Evolutionary conservation across 441 rosid genomes (phyloP), one percentile per base, ranked within the genome.

Genomic region (Bocquillonia castaneifolia): DNA sequence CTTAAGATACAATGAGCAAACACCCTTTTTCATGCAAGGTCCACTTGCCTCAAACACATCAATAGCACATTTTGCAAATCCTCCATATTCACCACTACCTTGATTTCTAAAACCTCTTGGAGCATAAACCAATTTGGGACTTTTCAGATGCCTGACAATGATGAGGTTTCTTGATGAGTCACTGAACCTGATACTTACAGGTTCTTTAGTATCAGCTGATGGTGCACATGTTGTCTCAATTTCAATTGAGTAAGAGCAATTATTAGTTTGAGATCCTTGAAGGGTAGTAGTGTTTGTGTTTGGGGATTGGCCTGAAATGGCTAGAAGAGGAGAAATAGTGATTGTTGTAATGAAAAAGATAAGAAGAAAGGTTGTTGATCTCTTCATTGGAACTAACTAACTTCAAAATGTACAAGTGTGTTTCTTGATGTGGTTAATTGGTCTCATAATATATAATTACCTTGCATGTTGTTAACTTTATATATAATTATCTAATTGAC

Each of bases 141-240:
- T 32, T 68, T 62, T 36, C 18, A 67, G 59, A 67, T 64, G 75
- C 58, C 67, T 71, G 63, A 51, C 63, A 44, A 71, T 26, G 57
- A 71, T 58, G 13, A 55, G 34, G 58, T 71, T 63, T 32, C 53
- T 34, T n/a, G 25, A 34, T n/a, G 63, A 67, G 50, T 71, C 75
- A 1, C 66, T 65, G 62, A 75, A 62, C 61, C 69, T 62, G n/a
- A 31, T 26, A 58, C 78, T 56, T 1, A 62, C 50, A 13, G 50
- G 68, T 29, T 71, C 69, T 29, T 39, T 64, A n/a, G 56, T 29
- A 31, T 47, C 42, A 48, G 42, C 56, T 29, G 67, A 63, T 48
- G n/a, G 28, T 1, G 67, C 56, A 29, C 36, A 44, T 2, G 39
- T 13, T 44, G 67, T 63, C 20, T 63, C 56, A 63, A 31, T 48